Conservation (phyloP, 2,329 filamentous ascomycete species). For the Trichophyton rubrum region DNA sequence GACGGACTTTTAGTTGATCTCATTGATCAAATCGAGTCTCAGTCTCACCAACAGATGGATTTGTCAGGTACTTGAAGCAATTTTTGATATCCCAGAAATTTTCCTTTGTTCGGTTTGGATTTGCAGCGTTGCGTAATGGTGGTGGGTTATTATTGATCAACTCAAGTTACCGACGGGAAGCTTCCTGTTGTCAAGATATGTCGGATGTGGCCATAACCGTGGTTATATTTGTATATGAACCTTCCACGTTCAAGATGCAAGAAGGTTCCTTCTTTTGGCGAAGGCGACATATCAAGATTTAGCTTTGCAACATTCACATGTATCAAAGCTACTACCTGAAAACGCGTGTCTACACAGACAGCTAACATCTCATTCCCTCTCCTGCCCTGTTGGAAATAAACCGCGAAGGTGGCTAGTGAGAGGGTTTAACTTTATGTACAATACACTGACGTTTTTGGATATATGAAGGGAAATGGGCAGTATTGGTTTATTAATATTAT, state of each 20-base stretch:
- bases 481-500: slow-evolving; percentile 23
- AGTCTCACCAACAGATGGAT: slow-evolving; percentile 27
- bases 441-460: background rate
- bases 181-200: too few species aligned
- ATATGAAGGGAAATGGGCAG: background rate
- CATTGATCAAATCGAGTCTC: slow-evolving; percentile 34
- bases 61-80: slow-evolving; percentile 19
- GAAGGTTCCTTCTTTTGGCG: too few species aligned
- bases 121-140: background rate
- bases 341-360: background rate
- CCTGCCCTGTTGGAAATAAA: background rate
- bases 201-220: too few species aligned
- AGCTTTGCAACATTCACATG: too few species aligned
- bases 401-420: background rate
- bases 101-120: background rate
- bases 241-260: too few species aligned
- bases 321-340: too few species aligned
- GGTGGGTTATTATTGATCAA: too few species aligned
- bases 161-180: too few species aligned
- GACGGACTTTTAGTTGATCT: slow-evolving; percentile 55
- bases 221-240: too few species aligned
- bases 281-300: too few species aligned
- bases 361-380: background rate
- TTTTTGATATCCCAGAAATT: background rate
- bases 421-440: background rate